A percentile compares a stretch with the other conserved stretches of the same genome.
These are phyloP conservation scores for Paxillus ammoniavirescens DNA, from an alignment of 768 basidiomycete species.

Conservation along the genomic window DNA sequence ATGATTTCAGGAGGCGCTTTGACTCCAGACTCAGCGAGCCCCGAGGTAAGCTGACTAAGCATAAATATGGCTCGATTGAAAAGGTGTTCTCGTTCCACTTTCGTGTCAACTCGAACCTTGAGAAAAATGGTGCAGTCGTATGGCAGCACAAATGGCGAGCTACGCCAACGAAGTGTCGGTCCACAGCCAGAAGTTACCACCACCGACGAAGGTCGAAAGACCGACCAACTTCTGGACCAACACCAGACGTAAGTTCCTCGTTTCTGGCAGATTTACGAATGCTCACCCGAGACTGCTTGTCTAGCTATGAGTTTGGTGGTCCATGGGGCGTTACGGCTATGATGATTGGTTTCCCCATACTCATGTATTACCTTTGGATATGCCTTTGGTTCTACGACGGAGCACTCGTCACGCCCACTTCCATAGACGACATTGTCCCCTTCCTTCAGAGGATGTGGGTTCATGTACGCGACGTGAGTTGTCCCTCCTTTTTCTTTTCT, in stretches of 20 bases:
- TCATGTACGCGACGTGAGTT: conserved; percentile 74
- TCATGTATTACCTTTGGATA: conserved; percentile 99
- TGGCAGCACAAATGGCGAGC: conserved; percentile 17
- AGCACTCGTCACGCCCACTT: conserved; percentile 64
- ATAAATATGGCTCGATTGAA: conserved; percentile 1
- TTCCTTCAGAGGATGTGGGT: conserved; percentile 82
- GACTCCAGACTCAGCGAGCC: conserved; percentile 12
- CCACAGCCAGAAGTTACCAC: conserved; percentile 32
- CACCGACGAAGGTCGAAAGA: conserved; percentile 71
- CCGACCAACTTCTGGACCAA: conserved; percentile 70
- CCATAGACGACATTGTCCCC: conserved; percentile 67
- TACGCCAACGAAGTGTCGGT: conserved; percentile 32
- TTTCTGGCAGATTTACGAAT: background rate
- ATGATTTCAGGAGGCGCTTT: conserved; percentile 21
- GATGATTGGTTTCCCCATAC: conserved; percentile 89
- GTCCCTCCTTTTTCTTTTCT: background rate
- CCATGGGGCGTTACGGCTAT: conserved; percentile 89
- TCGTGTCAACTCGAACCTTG: background rate
- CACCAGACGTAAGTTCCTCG: conserved; percentile 51
- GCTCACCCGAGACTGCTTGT: conserved; percentile 7
- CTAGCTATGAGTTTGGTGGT: conserved; percentile 94
- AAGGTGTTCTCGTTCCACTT: conserved; percentile 14
- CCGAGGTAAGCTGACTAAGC: conserved; percentile 19
- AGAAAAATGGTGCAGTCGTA: conserved; percentile 30
- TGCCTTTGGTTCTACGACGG: conserved; percentile 97